Evolutionary conservation across 169 alveolate genomes (phyloP).

Genomic region (Theileria annulata): DNA sequence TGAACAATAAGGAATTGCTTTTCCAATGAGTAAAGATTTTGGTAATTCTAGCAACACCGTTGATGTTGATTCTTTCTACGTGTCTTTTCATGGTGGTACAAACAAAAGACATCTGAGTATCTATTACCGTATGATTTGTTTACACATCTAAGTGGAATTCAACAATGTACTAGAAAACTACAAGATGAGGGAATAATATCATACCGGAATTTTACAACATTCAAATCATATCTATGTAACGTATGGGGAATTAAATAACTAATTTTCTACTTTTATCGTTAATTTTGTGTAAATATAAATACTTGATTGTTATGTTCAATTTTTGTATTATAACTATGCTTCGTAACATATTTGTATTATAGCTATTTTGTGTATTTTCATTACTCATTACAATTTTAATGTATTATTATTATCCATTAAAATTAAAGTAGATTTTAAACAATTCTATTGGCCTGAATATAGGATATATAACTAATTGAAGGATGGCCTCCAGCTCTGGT

Average conservation of each 20-base stretch:
- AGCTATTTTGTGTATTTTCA: neutral
- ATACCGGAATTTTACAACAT: neutral
- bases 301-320: neutral
- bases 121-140: neutral
- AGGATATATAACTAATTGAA: neutral
- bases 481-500: too few species aligned
- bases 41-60: neutral
- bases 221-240: neutral
- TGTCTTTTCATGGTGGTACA: neutral
- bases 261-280: neutral
- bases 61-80: neutral
- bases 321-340: neutral
- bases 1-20: neutral
- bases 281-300: neutral
- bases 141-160: neutral
- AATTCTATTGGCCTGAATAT: neutral
- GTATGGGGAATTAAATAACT: neutral
- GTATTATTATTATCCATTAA: neutral
- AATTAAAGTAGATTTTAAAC: too few species aligned
- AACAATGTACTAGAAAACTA: neutral
- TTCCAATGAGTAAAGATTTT: neutral
- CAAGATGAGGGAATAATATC: neutral
- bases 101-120: neutral
- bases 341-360: neutral
- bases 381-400: neutral